Conservation (phyloP, 192 early-diverging fungal genomes). For the Bifiguratus adelaidae region DNA sequence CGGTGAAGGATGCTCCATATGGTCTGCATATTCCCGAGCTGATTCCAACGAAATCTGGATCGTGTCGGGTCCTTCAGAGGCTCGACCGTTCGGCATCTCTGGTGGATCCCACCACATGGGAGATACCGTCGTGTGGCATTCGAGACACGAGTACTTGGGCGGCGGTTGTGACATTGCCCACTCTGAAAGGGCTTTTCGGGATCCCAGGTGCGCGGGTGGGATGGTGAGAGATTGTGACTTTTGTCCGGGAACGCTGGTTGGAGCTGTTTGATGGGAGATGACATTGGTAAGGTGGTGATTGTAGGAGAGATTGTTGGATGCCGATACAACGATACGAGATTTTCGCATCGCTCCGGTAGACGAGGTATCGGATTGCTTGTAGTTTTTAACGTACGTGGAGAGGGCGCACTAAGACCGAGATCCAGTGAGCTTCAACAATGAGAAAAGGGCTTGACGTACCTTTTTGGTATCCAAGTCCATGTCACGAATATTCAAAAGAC, state of each 20-base stretch:
- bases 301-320: not conserved
- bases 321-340: constrained; percentile 12
- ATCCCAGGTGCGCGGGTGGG: constrained; percentile 2
- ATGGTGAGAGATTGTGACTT: not conserved
- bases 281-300: not conserved
- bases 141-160: constrained; percentile 7
- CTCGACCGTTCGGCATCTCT: not conserved
- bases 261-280: constrained; percentile 1
- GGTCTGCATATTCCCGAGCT: not conserved
- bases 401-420: not conserved
- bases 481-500: constrained; percentile 7
- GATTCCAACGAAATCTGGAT: not conserved
- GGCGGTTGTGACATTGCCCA: not conserved
- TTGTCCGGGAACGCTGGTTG: constrained; percentile 12
- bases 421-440: constrained; percentile 1
- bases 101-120: constrained; percentile 33
- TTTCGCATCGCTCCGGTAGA: constrained; percentile 31
- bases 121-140: constrained; percentile 14
- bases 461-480: not conserved
- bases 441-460: constrained; percentile 2
- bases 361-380: constrained; percentile 21
- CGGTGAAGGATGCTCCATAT: not conserved
- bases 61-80: not conserved
- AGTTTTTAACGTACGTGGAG: constrained; percentile 12
- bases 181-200: constrained; percentile 4